phyloP scores from a whole-genome alignment of 768 basidiomycete species.

The Rubroboletus satanas region DNA sequence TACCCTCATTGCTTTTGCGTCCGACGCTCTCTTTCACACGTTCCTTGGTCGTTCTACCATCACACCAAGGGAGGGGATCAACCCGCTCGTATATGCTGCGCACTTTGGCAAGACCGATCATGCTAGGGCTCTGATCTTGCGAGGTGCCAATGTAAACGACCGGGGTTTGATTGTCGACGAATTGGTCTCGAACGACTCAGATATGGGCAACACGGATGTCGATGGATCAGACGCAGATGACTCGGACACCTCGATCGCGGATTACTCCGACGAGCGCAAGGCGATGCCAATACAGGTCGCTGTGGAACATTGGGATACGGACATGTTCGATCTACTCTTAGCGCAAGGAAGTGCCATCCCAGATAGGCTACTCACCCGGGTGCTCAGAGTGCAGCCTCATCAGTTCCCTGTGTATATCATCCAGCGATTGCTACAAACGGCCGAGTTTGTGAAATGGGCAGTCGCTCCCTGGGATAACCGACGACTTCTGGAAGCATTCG shows the following conservation, averaged over 20 bases:
- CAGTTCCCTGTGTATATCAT: conserved; percentile 5
- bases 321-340: conserved; percentile 4
- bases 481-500: not conserved
- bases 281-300: not conserved
- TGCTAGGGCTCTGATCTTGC: not conserved
- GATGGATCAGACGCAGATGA: not conserved
- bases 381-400: not conserved
- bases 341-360: not conserved
- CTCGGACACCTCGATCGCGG: not conserved
- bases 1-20: conserved; percentile 4
- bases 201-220: not conserved
- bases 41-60: not conserved
- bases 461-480: not conserved
- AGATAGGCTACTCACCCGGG: not conserved
- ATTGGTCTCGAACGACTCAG: not conserved
- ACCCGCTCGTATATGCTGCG: conserved; percentile 12
- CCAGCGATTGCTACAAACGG: not conserved
- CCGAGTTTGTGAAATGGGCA: not conserved
- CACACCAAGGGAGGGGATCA: not conserved
- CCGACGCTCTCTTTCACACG: not conserved
- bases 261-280: not conserved
- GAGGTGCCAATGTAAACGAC: not conserved
- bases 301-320: conserved; percentile 1
- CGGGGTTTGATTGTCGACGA: not conserved
- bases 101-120: not conserved